phyloP scores from a whole-genome alignment of 176 grass and related monocot species.

The Typha latifolia region DNA sequence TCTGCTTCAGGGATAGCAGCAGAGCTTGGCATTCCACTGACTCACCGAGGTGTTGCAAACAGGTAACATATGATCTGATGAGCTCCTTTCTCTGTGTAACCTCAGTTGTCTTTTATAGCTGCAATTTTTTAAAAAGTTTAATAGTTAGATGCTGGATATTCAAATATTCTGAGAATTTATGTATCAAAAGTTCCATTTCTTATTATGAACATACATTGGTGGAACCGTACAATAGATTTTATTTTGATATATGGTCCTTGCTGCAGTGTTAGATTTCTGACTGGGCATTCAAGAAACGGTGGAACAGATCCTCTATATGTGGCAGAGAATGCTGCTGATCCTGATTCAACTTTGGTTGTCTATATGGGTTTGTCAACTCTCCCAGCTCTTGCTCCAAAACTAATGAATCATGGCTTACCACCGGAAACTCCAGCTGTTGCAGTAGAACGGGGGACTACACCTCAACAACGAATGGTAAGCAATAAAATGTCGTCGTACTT shows the following conservation, averaged over 20 bases:
- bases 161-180: neutral
- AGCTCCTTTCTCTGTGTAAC: neutral
- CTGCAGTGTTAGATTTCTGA: slow-evolving; percentile 90
- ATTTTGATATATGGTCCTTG: slow-evolving; percentile 19
- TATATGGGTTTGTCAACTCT: slow-evolving; percentile 96
- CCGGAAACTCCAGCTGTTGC: slow-evolving; percentile 76
- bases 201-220: slow-evolving; percentile 10
- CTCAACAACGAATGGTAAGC: slow-evolving; percentile 63
- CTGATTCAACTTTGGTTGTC: slow-evolving; percentile 84
- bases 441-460: slow-evolving; percentile 79
- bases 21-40: slow-evolving; percentile 92
- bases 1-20: slow-evolving; percentile 95
- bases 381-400: slow-evolving; percentile 58
- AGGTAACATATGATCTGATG: slow-evolving; percentile 33
- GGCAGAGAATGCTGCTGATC: slow-evolving; percentile 75
- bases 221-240: neutral
- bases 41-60: slow-evolving; percentile 79
- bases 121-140: too few species aligned
- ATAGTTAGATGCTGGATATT: neutral
- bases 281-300: slow-evolving; percentile 90
- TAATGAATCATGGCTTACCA: slow-evolving; percentile 74
- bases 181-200: neutral
- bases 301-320: slow-evolving; percentile 83
- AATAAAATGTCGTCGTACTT: slow-evolving; percentile 2
- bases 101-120: neutral